Conservation (phyloP, 164 flowering plant species). For the Echeveria elegans region DNA sequence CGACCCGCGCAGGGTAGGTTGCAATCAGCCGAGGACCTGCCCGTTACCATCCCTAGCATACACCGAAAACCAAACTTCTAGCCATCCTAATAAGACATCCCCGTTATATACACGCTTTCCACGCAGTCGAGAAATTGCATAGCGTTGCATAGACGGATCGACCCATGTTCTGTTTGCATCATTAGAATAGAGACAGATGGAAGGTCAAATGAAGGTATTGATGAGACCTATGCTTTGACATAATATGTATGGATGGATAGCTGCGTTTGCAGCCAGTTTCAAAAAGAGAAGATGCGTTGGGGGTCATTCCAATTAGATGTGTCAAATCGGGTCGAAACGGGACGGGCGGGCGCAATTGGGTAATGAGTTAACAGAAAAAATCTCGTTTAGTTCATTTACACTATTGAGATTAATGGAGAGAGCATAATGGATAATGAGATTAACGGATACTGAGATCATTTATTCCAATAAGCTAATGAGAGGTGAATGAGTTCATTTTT, state of each 20-base stretch:
- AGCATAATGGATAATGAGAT: too few relatives aligned
- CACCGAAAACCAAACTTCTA: neutral
- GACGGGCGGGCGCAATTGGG: too few relatives aligned
- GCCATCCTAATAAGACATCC: neutral
- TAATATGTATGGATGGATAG: neutral
- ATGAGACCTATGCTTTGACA: neutral
- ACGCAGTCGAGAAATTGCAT: neutral
- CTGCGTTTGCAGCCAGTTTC: neutral
- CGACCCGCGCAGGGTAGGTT: too few relatives aligned
- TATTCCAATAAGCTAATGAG: too few relatives aligned
- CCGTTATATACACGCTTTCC: neutral
- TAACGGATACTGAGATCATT: too few relatives aligned
- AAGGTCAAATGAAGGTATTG: neutral
- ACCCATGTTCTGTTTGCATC: neutral
- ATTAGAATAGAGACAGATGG: neutral
- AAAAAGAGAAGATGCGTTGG: neutral
- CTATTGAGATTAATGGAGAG: too few relatives aligned
- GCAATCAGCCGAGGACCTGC: too few relatives aligned
- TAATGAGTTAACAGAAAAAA: too few relatives aligned
- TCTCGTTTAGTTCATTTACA: too few relatives aligned
- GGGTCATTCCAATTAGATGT: neutral
- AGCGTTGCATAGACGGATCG: neutral
- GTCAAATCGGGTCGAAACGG: too few relatives aligned
- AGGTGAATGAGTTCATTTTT: too few relatives aligned
- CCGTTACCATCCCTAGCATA: too few relatives aligned